phyloP scores from a whole-genome alignment of 441 rosid species.

The Gossypium schwendimanii region DNA sequence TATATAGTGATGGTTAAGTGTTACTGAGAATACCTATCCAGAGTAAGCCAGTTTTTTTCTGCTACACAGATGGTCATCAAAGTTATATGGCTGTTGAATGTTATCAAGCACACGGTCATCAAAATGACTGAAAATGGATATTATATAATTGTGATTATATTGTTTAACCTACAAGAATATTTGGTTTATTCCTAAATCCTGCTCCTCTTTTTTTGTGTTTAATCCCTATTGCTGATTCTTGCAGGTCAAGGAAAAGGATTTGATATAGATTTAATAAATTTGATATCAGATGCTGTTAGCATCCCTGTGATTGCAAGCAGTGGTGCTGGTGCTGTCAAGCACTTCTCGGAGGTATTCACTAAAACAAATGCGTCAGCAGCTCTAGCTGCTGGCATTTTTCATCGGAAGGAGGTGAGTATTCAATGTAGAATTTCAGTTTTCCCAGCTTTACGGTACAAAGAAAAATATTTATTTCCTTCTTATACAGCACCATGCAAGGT shows the following conservation, averaged over 20 bases:
- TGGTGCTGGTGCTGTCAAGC: slow-evolving; percentile 73
- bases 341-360: slow-evolving; percentile 73
- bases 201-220: neutral
- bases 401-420: slow-evolving; percentile 71
- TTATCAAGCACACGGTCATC: neutral
- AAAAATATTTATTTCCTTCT: neutral
- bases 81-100: neutral
- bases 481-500: neutral
- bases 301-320: slow-evolving; percentile 95
- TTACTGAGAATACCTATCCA: neutral
- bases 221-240: slow-evolving; percentile 11
- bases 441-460: neutral
- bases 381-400: slow-evolving; percentile 98
- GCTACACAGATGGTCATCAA: neutral
- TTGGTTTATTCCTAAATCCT: neutral
- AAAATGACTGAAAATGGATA: neutral
- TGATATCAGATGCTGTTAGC: slow-evolving; percentile 78
- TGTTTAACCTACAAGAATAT: neutral
- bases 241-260: slow-evolving; percentile 95
- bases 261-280: slow-evolving; percentile 61
- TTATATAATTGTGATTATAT: neutral
- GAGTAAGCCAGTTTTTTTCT: neutral
- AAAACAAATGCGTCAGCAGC: slow-evolving; percentile 86
- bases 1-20: neutral
- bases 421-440: neutral